Base-by-base conservation (phyloP, 306 rosid genomes). In the Morella rubra region DNA sequence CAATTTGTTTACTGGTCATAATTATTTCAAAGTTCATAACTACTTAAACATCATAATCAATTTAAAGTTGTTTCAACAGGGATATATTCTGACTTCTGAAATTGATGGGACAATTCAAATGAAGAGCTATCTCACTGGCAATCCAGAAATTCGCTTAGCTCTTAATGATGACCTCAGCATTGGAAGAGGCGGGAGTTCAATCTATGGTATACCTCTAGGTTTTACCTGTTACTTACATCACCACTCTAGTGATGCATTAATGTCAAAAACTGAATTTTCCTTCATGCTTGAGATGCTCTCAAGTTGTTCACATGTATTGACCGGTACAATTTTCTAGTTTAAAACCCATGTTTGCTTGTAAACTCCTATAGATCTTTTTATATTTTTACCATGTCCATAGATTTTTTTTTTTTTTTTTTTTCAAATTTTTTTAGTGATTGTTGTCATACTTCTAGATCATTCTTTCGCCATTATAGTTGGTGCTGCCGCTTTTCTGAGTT, bases 41-140 rank as follows among this genome's bases (percentile, higher is more conserved):
- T 6, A 49, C 16, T 51, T 47, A 11, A 61, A 56, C 66, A 50
- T 72, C 73, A 59, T 64, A 74, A 45, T 49, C 45, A 70, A 15
- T 71, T 37, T 72, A 37, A 76, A 81, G 80, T 82, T 71, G 72
- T 73, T 80, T 83, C 58, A 55, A 72, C 90, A 92, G 96, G 97
- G 97, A 69, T 92, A 92, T 76, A 88, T 92, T 76, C 77, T 92
- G 85, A 92, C 97, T 75, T 92, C 93, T 78, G 97, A 92, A 86
- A 92, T 92, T 81, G 97, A 92, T 78, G 96, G 97, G 64, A 92
- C 97, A 75, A 92, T 92, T 81, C 97, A 92, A 92, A 92, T 92
- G 96, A 92, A 88, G 81, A 92, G 97, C 80, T 90, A 92, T 88
- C 97, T 92, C 76, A 76, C 84, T 78, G 97, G 97, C 37, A 87